Evolutionary conservation across 2,329 filamentous ascomycete genomes (phyloP), one percentile per base, ranked within the genome.

Genomic region (Fusarium sp.): DNA sequence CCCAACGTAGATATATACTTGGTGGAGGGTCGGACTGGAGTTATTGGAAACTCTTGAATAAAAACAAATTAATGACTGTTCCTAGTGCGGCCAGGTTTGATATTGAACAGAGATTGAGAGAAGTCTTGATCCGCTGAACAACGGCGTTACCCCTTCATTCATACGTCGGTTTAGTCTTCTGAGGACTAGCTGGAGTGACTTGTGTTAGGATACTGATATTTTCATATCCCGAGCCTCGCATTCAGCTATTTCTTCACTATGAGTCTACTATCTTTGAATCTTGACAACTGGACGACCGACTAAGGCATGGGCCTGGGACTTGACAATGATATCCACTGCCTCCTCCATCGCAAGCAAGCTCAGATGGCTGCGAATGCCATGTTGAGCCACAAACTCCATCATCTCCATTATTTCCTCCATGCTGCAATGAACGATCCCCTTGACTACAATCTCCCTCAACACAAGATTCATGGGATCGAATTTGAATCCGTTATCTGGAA

Each of bases 391-490:
- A 37, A 53, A 65, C 19, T 45, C 25, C 30, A 70, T 58, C 65
- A 70, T 70, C n/a, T 50, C 51, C 23, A 21, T 57, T 13, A 45
- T 61, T 34, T 71, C 69, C 18, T 49, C 34, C 49, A 70, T 70
- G 7, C 69, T 69, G 37, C 61, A 63, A 21, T 72, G 69, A 5
- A 65, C 41, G 9, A 56, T 43, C 10, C 70, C 65, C 30, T 69
- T 69, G 23, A 71, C 44, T 5, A 63, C 18, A 46, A 69, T 67
- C 42, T 71, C 67, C 5, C 34, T 49, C n/a, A 53, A 48, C 5
- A 69, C 25, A 25, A 73, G 58, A 34, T 70, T 65, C 50, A 69
- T 51, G 4, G 69, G 28, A 26, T 74, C 67, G 14, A 74, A 67
- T n/a, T 49, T 67, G 46, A 71, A 49, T 6, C 67, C 71, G 11